phyloP scores from a whole-genome alignment of 768 basidiomycete species.

The Naganishia randhawae region DNA sequence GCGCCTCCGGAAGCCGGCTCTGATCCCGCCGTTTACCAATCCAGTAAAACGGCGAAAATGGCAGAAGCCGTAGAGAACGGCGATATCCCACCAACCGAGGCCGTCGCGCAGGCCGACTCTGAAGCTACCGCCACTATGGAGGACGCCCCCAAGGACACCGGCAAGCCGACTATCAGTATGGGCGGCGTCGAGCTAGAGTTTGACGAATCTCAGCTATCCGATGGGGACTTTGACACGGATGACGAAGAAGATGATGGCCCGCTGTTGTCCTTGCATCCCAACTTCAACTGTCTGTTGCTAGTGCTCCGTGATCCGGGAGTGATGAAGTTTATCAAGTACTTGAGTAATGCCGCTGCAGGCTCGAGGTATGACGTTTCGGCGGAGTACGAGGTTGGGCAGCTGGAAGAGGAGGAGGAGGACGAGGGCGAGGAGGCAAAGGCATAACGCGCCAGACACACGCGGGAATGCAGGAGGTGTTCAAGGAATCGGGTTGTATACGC shows the following conservation, averaged over 20 bases:
- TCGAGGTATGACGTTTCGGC: conserved; percentile 90
- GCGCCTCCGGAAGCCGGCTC: conserved; percentile 91
- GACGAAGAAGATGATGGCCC: conserved; percentile 64
- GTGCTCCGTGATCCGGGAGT: conserved; percentile 90
- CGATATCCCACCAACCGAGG: conserved; percentile 4
- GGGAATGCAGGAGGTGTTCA: background rate
- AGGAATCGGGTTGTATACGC: conserved; percentile 1
- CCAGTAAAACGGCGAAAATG: conserved; percentile 43
- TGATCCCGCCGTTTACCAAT: conserved; percentile 88
- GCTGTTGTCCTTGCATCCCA: conserved; percentile 77
- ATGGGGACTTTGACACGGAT: conserved; percentile 49
- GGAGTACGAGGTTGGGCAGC: conserved; percentile 58
- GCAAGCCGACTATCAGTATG: conserved; percentile 39
- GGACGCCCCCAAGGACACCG: conserved; percentile 4
- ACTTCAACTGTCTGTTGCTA: conserved; percentile 81
- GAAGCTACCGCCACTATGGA: background rate
- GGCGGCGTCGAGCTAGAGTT: conserved; percentile 47
- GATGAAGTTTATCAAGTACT: conserved; percentile 92
- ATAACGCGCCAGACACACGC: background rate
- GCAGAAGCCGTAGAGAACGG: conserved; percentile 27
- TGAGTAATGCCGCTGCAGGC: conserved; percentile 80
- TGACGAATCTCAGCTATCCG: conserved; percentile 49
- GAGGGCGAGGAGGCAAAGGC: conserved; percentile 42
- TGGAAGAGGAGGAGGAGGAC: conserved; percentile 56
- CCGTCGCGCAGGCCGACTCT: conserved; percentile 3